Percentiles rank a stretch among this genome's conserved stretches.
phyloP scores from a whole-genome alignment of 2,329 filamentous ascomycete species.

The Fusarium tanahbumbuense region DNA sequence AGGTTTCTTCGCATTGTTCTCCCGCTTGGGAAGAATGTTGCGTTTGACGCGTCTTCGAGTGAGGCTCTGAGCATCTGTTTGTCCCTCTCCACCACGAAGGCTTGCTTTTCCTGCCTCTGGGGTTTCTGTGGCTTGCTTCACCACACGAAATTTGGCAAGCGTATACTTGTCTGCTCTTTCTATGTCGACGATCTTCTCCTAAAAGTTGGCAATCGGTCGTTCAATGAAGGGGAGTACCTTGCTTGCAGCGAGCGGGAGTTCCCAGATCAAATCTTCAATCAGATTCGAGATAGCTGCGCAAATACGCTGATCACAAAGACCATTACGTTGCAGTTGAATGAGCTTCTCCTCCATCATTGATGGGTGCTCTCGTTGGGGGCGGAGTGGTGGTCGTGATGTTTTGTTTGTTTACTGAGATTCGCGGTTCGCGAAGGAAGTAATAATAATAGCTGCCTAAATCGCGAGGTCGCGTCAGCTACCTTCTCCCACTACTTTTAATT shows the following conservation, averaged over 20 bases:
- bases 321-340: neutral
- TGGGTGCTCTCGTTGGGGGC: neutral
- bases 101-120: neutral
- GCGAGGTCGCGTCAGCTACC: neutral
- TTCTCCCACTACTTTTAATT: neutral
- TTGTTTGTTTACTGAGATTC: neutral
- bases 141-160: too few relatives aligned
- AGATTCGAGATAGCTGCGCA: neutral
- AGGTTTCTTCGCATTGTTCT: too few relatives aligned
- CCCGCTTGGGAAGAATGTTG: neutral
- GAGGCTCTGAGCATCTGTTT: too few relatives aligned
- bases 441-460: neutral
- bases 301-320: neutral
- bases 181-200: neutral
- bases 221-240: neutral
- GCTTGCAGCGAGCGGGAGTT: neutral
- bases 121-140: neutral
- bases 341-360: neutral
- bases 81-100: neutral
- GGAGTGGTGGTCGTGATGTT: neutral
- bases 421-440: fast-evolving
- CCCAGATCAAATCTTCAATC: neutral
- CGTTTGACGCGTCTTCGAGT: neutral
- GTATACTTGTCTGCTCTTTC: too few relatives aligned
- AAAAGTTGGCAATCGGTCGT: neutral